Conservation (phyloP, 106 monocot genomes). For the Dactylorhiza incarnata region DNA sequence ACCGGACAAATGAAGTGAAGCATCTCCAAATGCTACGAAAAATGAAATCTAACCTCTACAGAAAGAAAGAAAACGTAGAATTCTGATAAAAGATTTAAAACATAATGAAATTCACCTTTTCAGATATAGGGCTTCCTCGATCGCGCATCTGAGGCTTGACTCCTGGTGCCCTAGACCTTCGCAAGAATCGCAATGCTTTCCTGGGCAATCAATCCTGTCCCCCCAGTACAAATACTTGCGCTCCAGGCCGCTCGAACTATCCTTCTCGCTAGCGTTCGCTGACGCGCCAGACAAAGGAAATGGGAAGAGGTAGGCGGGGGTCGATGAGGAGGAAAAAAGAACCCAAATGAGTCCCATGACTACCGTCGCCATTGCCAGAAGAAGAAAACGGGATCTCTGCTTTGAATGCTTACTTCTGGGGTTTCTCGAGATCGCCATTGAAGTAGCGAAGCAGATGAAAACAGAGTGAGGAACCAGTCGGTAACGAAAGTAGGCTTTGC, state of each 20-base stretch:
- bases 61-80: too few relatives aligned
- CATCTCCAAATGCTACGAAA: too few relatives aligned
- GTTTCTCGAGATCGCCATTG: slow-evolving; percentile 45
- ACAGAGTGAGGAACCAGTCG: neutral
- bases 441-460: neutral
- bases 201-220: slow-evolving; percentile 74
- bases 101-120: slow-evolving; percentile 35
- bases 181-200: slow-evolving; percentile 90
- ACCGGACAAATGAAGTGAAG: too few relatives aligned
- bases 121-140: slow-evolving; percentile 84
- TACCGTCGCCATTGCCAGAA: slow-evolving; percentile 10
- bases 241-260: slow-evolving; percentile 18
- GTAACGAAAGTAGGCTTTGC: too few relatives aligned
- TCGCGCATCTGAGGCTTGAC: slow-evolving; percentile 89
- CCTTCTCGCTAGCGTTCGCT: neutral
- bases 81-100: neutral
- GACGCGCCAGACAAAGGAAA: neutral
- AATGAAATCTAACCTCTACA: too few relatives aligned
- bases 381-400: slow-evolving; percentile 27
- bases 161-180: slow-evolving; percentile 95
- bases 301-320: slow-evolving; percentile 13
- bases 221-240: slow-evolving; percentile 90
- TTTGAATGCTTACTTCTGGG: slow-evolving; percentile 20
- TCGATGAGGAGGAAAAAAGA: slow-evolving; percentile 18
- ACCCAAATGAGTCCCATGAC: slow-evolving; percentile 24